These are phyloP conservation scores for Penicillium simplicissimum DNA, from an alignment of 495 filamentous ascomycete species.

Conservation along the genomic window DNA sequence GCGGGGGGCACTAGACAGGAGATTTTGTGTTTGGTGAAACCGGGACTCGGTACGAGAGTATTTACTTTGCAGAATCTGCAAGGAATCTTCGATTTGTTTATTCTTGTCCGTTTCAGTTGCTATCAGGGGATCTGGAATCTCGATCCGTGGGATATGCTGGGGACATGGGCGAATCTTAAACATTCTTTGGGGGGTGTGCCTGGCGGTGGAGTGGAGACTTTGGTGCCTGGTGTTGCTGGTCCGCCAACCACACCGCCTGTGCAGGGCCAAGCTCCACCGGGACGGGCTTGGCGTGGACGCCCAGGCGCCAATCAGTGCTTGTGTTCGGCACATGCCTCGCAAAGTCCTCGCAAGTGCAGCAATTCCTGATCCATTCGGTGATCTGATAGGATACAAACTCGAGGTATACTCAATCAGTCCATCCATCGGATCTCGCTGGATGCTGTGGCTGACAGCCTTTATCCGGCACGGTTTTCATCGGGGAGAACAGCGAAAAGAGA, in stretches of 20 bases:
- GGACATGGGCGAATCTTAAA: not conserved
- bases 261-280: not conserved
- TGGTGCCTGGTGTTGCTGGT: not conserved
- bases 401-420: not conserved
- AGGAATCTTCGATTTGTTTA: not conserved
- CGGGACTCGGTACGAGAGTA: not conserved
- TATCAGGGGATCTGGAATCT: not conserved
- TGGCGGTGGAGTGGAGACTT: not conserved
- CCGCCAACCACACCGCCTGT: constrained; percentile 2
- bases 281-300: not conserved
- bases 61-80: not conserved
- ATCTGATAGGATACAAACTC: not conserved
- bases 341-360: constrained; percentile 15
- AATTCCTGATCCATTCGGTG: not conserved
- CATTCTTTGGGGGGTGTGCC: not conserved
- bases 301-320: constrained; percentile 8
- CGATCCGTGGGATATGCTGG: not conserved
- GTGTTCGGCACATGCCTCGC: constrained; percentile 9
- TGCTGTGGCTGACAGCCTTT: not conserved
- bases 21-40: not conserved
- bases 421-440: not conserved
- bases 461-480: not conserved
- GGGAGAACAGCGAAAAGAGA: not conserved
- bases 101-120: not conserved
- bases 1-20: not conserved